Percentiles rank a stretch among this genome's conserved stretches.
These are phyloP conservation scores for Cucurbita maxima DNA, from an alignment of 306 rosid genomes.

Conservation along the genomic window DNA sequence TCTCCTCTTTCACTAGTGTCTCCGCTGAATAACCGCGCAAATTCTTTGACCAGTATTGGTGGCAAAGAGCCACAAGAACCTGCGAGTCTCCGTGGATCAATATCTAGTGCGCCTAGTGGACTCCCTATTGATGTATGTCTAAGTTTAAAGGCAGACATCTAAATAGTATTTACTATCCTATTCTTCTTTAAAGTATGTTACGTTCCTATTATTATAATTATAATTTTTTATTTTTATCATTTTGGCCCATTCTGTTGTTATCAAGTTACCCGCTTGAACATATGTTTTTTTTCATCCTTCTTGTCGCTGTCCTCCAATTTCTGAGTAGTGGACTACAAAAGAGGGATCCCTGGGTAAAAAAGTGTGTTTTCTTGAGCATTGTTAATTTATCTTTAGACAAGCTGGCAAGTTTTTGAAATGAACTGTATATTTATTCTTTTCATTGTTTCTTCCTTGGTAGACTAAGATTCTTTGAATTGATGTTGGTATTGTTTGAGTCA, in stretches of 20 bases:
- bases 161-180: not conserved
- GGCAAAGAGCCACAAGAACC: conserved; percentile 32
- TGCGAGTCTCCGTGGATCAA: conserved; percentile 25
- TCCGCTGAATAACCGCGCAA: conserved; percentile 33
- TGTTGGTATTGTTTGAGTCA: conserved; percentile 20
- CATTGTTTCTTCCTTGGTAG: conserved; percentile 1
- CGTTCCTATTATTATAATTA: no score
- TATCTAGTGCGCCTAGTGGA: conserved; percentile 45
- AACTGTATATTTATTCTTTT: not conserved
- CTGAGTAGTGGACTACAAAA: not conserved
- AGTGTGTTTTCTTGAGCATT: not conserved
- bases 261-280: not conserved
- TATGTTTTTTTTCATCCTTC: not conserved
- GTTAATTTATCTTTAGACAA: not conserved
- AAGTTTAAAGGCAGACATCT: not conserved
- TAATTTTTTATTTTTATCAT: no score
- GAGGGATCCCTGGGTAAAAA: not conserved
- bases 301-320: no score
- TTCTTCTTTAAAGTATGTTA: no score
- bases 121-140: conserved; percentile 64
- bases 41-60: conserved; percentile 19
- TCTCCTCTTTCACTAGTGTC: conserved; percentile 72
- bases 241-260: no score
- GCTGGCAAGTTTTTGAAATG: not conserved
- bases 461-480: conserved; percentile 9